These are phyloP conservation scores for Penicillium sp. DNA, from an alignment of 2,329 filamentous ascomycete species.

Conservation along the genomic window DNA sequence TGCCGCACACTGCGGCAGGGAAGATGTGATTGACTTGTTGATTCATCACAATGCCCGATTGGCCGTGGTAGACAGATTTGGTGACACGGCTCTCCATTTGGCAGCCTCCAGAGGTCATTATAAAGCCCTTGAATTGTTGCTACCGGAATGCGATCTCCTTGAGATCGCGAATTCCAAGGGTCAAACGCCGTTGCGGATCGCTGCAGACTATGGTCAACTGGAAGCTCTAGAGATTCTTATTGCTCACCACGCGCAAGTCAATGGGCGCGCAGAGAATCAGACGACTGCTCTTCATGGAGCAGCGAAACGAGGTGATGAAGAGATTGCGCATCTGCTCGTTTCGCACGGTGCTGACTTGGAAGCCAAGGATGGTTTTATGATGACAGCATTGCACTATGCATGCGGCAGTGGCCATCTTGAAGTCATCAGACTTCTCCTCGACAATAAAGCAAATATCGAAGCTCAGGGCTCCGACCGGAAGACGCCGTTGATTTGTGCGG, in stretches of 20 bases:
- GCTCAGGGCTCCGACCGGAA: conserved; percentile 28
- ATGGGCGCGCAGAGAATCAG: conserved; percentile 30
- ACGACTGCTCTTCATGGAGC: conserved; percentile 34
- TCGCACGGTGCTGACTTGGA: conserved; percentile 32
- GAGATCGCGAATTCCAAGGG: conserved; percentile 30
- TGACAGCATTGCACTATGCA: conserved; percentile 35
- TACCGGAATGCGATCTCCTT: conserved; percentile 26
- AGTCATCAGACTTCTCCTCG: conserved; percentile 28
- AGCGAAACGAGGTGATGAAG: conserved; percentile 30
- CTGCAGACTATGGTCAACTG: conserved; percentile 32
- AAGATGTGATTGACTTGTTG: conserved; percentile 31
- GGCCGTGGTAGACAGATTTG: conserved; percentile 26
- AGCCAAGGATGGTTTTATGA: conserved; percentile 33
- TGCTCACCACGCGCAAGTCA: conserved; percentile 29
- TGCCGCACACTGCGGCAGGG: conserved; percentile 38
- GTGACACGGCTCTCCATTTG: conserved; percentile 30
- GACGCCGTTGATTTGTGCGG: conserved; percentile 36
- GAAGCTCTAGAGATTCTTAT: conserved; percentile 32
- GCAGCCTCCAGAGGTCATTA: conserved; percentile 32
- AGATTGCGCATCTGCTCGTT: conserved; percentile 31
- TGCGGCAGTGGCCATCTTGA: conserved; percentile 28
- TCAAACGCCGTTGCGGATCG: conserved; percentile 35
- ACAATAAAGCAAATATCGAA: conserved; percentile 31
- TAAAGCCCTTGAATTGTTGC: conserved; percentile 25
- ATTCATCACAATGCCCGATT: conserved; percentile 30